Evolutionary conservation across 2,329 filamentous ascomycete species (phyloP).

Genomic region (Paraphoma chrysanthemicola): DNA sequence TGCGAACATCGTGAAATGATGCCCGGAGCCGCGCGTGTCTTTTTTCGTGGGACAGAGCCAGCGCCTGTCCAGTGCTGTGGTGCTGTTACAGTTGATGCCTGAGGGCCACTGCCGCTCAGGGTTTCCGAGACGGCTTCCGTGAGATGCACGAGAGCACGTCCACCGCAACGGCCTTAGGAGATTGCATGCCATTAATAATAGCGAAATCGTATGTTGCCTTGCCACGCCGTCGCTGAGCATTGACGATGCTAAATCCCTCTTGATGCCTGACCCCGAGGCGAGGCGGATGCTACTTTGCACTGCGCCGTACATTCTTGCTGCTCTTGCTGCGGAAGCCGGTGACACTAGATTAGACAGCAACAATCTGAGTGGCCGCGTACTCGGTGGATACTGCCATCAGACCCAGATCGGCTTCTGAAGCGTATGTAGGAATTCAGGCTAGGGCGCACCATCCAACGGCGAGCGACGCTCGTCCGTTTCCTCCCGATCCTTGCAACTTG

Average conservation of each 20-base stretch:
- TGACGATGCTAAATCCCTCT: constrained; percentile 25
- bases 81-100: background rate
- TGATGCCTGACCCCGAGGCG: constrained; percentile 18
- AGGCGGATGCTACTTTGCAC: background rate
- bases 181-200: constrained; percentile 26
- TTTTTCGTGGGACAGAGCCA: background rate
- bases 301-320: background rate
- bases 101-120: background rate
- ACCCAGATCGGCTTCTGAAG: background rate
- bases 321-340: background rate
- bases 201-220: constrained; percentile 17
- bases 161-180: constrained; percentile 12
- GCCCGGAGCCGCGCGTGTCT: background rate
- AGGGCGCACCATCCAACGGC: background rate
- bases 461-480: background rate
- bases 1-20: background rate
- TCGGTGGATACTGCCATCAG: background rate
- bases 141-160: constrained; percentile 18
- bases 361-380: background rate
- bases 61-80: background rate
- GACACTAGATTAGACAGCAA: background rate
- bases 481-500: constrained; percentile 1
- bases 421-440: background rate
- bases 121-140: constrained; percentile 22
- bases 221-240: constrained; percentile 12